phyloP scores from a whole-genome alignment of 1,284 basidiomycete species.

The Neotropicomus parvogracilis region DNA sequence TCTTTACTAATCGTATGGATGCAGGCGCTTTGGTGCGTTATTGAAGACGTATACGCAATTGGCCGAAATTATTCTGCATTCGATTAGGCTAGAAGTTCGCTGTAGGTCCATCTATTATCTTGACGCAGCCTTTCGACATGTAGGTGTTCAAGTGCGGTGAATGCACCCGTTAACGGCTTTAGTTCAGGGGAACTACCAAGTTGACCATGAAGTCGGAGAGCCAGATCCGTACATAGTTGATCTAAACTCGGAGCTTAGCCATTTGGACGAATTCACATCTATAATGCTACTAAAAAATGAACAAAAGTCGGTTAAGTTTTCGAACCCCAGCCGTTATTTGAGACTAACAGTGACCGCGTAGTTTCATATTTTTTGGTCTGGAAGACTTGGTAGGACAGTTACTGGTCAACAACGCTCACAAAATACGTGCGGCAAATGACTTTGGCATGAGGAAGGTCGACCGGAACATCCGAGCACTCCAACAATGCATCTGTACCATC shows the following conservation, averaged over 20 bases:
- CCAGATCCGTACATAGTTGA: conserved; percentile 90
- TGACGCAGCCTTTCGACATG: conserved; percentile 72
- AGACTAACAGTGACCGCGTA: conserved; percentile 29
- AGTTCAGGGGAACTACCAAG: conserved; percentile 73
- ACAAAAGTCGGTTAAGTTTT: conserved; percentile 51
- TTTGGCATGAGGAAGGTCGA: conserved; percentile 87
- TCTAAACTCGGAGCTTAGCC: conserved; percentile 78
- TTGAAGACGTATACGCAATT: conserved; percentile 88
- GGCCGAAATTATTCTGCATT: conserved; percentile 82
- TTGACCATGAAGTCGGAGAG: conserved; percentile 81
- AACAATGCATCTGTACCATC: conserved; percentile 88
- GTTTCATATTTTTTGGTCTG: conserved; percentile 86
- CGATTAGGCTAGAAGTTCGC: conserved; percentile 85
- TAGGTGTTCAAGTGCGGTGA: conserved; percentile 33
- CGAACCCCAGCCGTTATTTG: background rate
- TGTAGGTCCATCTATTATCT: conserved; percentile 84
- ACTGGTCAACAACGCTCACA: conserved; percentile 72
- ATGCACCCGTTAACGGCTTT: conserved; percentile 4
- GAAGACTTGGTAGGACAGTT: conserved; percentile 85
- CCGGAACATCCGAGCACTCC: conserved; percentile 88
- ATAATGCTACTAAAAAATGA: conserved; percentile 61
- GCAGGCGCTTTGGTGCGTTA: conserved; percentile 85
- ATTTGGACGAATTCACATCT: conserved; percentile 71
- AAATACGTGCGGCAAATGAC: conserved; percentile 69
- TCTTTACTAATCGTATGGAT: conserved; percentile 7